These are phyloP conservation scores for Rhizopogon vinicolor DNA, from an alignment of 768 basidiomycete species.

Conservation along the genomic window DNA sequence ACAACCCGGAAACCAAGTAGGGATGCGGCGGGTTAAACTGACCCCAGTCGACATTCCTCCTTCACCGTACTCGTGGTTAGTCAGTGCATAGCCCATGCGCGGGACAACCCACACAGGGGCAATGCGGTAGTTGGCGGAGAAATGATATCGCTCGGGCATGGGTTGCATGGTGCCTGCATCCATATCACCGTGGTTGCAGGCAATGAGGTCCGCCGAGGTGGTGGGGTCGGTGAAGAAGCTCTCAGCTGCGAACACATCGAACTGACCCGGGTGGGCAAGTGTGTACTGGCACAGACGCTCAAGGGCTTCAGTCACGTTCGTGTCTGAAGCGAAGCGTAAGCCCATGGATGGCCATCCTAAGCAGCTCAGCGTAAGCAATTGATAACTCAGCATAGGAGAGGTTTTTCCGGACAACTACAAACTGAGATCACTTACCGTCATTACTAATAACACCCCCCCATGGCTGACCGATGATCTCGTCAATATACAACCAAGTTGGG, in stretches of 20 bases:
- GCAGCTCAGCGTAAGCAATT: constrained; percentile 29
- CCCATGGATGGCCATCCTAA: constrained; percentile 88
- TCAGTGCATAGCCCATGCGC: constrained; percentile 74
- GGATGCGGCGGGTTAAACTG: constrained; percentile 23
- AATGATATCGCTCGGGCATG: constrained; percentile 83
- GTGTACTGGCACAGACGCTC: constrained; percentile 33
- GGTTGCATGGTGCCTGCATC: constrained; percentile 11
- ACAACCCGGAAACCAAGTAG: neutral
- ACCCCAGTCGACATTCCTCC: constrained; percentile 73
- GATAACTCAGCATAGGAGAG: constrained; percentile 5
- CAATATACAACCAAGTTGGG: constrained; percentile 70
- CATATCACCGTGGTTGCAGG: constrained; percentile 1
- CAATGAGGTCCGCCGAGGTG: neutral
- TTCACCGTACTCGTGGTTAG: constrained; percentile 56
- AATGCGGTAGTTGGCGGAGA: constrained; percentile 67
- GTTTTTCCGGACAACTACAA: constrained; percentile 2
- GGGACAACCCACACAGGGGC: constrained; percentile 87
- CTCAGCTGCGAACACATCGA: constrained; percentile 46
- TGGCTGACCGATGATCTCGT: constrained; percentile 71
- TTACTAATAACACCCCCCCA: constrained; percentile 37
- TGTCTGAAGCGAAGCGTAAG: constrained; percentile 60
- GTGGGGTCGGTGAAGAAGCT: neutral
- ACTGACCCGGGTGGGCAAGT: constrained; percentile 41
- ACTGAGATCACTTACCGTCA: constrained; percentile 15
- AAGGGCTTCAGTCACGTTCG: constrained; percentile 55